Evolutionary conservation across 2,329 filamentous ascomycete species (phyloP), one percentile per base, ranked within the genome.

Genomic region (Sporothrix euskadiensis): DNA sequence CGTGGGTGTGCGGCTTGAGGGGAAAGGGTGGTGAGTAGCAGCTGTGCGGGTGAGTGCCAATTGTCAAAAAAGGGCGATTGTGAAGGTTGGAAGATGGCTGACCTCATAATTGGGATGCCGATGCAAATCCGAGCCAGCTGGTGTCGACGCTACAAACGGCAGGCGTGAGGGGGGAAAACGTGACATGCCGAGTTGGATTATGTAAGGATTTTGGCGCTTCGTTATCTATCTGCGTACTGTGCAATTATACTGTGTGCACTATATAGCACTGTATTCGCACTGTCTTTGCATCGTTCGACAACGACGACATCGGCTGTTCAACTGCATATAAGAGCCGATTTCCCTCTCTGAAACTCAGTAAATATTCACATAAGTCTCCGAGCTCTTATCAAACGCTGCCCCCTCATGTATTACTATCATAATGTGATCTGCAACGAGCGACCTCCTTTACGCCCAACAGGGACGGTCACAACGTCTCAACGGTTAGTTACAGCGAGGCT

Each of bases 91-190:
- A 4, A 16, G 47, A 44, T 2, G 19, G 19, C 30, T 19, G 70
- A 65, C 22, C 44, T 32, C 30, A 14, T 8, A 44, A 61, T 71
- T 71, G 73, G 66, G 73, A 77, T 75, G 69, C 76, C 76, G 75
- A 77, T 75, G 69, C 66, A 77, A 77, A 73, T 76, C 75, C 75
- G 76, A 76, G 73, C 61, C 16, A 63, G 30, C 69, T 54, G 69
- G 32, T 8, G n/a, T 12, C 12, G 44, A 49, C 44, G 44, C 44
- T 49, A 16, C 44, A 19, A 52, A 19, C 44, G 3, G 26, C 44
- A n/a, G 5, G 22, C 32, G 47, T 9, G 52, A 47, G 69, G 69
- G 54, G 32, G 52, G 3, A 71, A 59, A 41, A 44, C 68, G 49
- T 70, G 68, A 59, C 26, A 44, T 70, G 68, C 66, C 65, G 44